Evolutionary conservation across 805 yeast species (phyloP).

Genomic region (Debaryomyces tyrocola): DNA sequence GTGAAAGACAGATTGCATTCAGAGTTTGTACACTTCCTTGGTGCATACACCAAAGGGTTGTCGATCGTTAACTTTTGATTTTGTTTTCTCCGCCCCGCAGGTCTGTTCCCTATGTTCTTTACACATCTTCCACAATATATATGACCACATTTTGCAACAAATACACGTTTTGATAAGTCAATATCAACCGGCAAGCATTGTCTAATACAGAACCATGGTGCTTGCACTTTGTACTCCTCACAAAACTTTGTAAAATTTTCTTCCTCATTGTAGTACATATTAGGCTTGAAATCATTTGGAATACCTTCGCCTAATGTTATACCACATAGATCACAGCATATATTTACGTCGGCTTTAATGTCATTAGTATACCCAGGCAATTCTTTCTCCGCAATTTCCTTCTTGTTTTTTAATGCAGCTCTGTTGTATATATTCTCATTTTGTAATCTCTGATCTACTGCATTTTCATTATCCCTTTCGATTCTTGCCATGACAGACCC

Average conservation of each 20-base stretch:
- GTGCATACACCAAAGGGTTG: constrained; percentile 49
- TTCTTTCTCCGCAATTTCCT: constrained; percentile 21
- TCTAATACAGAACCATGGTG: constrained; percentile 64
- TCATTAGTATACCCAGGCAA: constrained; percentile 29
- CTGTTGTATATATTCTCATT: constrained; percentile 31
- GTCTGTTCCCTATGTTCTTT: constrained; percentile 54
- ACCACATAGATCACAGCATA: constrained; percentile 66
- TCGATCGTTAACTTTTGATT: constrained; percentile 21
- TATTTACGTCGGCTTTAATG: constrained; percentile 17
- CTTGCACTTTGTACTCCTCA: constrained; percentile 35
- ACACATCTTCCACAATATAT: constrained; percentile 85
- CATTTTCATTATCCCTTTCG: constrained; percentile 40
- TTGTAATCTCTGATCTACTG: constrained; percentile 30
- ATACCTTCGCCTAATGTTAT: constrained; percentile 72
- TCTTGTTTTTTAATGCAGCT: constrained; percentile 28
- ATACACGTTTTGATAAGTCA: constrained; percentile 65
- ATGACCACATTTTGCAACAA: constrained; percentile 76
- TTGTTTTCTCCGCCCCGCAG: constrained; percentile 19
- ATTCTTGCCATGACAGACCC: constrained; percentile 38
- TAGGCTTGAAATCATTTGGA: constrained; percentile 49
- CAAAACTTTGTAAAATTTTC: constrained; percentile 23
- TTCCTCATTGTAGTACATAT: constrained; percentile 29
- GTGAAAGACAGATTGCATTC: constrained; percentile 48
- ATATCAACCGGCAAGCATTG: constrained; percentile 54
- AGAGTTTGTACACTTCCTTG: constrained; percentile 55